Conservation (phyloP, 441 rosid species). For the Croton setiger region DNA sequence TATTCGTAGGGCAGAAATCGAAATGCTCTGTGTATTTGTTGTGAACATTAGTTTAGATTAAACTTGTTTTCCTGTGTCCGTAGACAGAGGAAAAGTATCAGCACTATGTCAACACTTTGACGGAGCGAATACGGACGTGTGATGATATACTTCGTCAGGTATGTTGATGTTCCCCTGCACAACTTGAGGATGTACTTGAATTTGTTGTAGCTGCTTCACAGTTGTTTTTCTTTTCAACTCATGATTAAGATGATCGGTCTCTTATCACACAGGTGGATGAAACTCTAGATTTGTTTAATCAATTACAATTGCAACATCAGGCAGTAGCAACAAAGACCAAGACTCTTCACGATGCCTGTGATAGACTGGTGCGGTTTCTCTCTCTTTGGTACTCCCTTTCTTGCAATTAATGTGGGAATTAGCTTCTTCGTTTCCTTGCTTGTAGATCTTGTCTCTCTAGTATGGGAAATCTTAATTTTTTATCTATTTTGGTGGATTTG, state of each 20-base stretch:
- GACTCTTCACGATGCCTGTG: slow-evolving; percentile 99
- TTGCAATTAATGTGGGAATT: not conserved
- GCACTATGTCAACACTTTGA: slow-evolving; percentile 75
- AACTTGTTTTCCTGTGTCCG: slow-evolving; percentile 13
- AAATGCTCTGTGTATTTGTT: not conserved
- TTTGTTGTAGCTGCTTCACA: not conserved
- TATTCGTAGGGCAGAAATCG: slow-evolving; percentile 16
- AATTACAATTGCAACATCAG: slow-evolving; percentile 87
- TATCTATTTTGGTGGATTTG: not conserved
- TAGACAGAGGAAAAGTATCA: slow-evolving; percentile 96
- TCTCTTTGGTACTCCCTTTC: slow-evolving; percentile 3
- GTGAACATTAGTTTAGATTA: slow-evolving; percentile 9
- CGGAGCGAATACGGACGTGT: slow-evolving; percentile 85
- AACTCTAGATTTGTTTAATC: slow-evolving; percentile 80
- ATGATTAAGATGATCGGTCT: slow-evolving; percentile 4
- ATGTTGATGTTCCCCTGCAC: slow-evolving; percentile 23
- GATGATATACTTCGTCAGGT: slow-evolving; percentile 85
- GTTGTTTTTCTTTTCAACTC: slow-evolving; percentile 11
- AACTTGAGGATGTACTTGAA: slow-evolving; percentile 9
- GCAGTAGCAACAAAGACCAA: slow-evolving; percentile 93
- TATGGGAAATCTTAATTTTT: not conserved
- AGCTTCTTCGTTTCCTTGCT: not conserved
- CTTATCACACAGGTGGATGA: slow-evolving; percentile 70
- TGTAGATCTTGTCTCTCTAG: not conserved
- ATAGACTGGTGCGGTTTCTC: slow-evolving; percentile 64